phyloP scores from a whole-genome alignment of 345 rosid genomes.

The Gossypioides kirkii region DNA sequence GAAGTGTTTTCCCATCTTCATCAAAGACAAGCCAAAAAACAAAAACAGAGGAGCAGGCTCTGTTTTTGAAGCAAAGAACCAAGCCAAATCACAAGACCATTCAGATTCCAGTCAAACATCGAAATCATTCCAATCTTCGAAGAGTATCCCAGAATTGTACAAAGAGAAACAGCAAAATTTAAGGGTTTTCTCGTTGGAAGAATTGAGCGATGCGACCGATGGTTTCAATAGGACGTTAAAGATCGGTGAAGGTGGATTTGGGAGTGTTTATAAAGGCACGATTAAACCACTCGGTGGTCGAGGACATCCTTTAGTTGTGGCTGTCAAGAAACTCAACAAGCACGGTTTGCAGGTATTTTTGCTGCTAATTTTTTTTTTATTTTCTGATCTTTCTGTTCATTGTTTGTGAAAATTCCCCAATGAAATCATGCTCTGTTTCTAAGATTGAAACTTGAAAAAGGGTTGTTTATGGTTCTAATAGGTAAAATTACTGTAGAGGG shows the following conservation, averaged over 20 bases:
- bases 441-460: too few relatives aligned
- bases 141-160: slow-evolving; percentile 55
- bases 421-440: too few relatives aligned
- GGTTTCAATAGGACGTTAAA: slow-evolving; percentile 58
- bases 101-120: slow-evolving; percentile 23
- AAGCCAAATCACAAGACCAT: slow-evolving; percentile 6
- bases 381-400: too few relatives aligned
- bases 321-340: slow-evolving; percentile 81
- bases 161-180: slow-evolving; percentile 47
- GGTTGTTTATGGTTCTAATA: too few relatives aligned
- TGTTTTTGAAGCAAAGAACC: slow-evolving; percentile 42
- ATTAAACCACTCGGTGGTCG: slow-evolving; percentile 31
- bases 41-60: slow-evolving; percentile 41
- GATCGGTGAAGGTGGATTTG: slow-evolving; percentile 98
- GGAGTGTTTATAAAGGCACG: slow-evolving; percentile 77
- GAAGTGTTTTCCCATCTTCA: slow-evolving; percentile 40
- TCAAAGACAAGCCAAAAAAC: slow-evolving; percentile 37
- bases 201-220: slow-evolving; percentile 65
- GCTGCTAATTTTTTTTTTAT: neutral
- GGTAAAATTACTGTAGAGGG: too few relatives aligned
- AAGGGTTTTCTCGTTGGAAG: slow-evolving; percentile 58
- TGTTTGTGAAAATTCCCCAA: neutral
- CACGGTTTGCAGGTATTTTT: slow-evolving; percentile 66
- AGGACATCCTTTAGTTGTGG: slow-evolving; percentile 47
- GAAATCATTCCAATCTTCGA: slow-evolving; percentile 51